Base-by-base conservation (phyloP, 2,329 filamentous ascomycete species). In the Arthroderma sp. region DNA sequence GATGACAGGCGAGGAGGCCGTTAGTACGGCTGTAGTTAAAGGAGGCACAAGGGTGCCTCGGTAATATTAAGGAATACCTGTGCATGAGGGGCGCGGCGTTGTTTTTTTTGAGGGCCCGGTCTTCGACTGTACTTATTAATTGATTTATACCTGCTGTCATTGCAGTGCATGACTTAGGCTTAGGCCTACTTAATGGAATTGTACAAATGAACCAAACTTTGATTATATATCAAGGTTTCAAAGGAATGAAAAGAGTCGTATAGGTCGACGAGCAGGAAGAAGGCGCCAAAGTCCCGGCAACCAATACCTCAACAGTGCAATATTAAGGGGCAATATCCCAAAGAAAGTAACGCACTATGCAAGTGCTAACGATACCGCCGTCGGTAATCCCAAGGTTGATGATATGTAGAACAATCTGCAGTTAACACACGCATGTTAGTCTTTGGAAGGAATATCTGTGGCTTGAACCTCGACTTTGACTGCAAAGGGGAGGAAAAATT, bases 1-100 rank as follows among this genome's bases (percentile, higher is more conserved):
- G 88, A 85, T 95, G 84, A 93, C 88, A 0, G 90, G 89, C 1
- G 89, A 95, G 66, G 86, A 89, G 47, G 86, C 84, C 0, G 83
- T 93, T 4, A 93, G 87, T 56, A 77, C 84, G 38, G 86, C 87
- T 0, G 79, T 82, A 28, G 82, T 94, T 2, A 79, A 77, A 61
- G 71, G 81, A 59, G 88, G 88, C 8, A 64, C 56, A 33, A 64
- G 66, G n/a, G 58, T 55, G 8, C 17, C 38, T 33, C n/a, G 31
- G 43, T 43, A 31, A 25, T 47, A 13, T 41, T 21, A 3, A 21
- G 8, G 31, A 43, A 35, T 23, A 13, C 41, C 35, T 21, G 33
- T 13, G 56, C 28, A 47, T 47, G 41, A 17, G 38, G 38, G 33
- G 54, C 60, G 53, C 23, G 8, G 21, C 19, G 25, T 23, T 37